phyloP scores from a whole-genome alignment of 371 early-diverging fungal species.

The Polyrhizophydium stewartii region DNA sequence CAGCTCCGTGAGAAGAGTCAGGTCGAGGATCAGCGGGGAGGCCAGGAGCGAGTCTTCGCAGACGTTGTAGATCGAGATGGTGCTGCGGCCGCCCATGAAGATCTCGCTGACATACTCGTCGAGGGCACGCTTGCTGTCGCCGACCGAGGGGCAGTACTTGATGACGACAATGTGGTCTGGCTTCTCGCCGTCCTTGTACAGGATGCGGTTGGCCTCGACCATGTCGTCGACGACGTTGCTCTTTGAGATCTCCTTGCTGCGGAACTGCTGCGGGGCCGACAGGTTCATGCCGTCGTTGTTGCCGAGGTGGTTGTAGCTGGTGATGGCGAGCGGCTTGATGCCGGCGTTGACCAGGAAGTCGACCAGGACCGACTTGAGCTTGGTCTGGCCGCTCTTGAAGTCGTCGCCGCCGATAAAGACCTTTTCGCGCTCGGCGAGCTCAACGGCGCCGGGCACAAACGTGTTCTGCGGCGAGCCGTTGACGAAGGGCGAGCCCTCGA shows the following conservation, averaged over 20 bases:
- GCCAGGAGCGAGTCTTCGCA: conserved; percentile 98
- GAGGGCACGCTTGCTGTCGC: conserved; percentile 95
- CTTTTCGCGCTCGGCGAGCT: conserved; percentile 80
- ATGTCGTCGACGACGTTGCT: conserved; percentile 96
- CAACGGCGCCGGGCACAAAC: conserved; percentile 89
- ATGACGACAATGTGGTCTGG: conserved; percentile 95
- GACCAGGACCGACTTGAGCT: conserved; percentile 95
- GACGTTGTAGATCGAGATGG: conserved; percentile 93
- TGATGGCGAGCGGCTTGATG: conserved; percentile 95
- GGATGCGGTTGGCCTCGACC: conserved; percentile 87
- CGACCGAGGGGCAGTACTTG: conserved; percentile 96
- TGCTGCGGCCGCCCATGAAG: conserved; percentile 96
- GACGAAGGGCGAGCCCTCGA: conserved; percentile 91
- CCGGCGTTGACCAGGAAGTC: conserved; percentile 97
- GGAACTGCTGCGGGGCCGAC: conserved; percentile 93
- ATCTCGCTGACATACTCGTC: conserved; percentile 97
- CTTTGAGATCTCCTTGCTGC: conserved; percentile 97
- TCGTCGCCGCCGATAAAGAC: conserved; percentile 96
- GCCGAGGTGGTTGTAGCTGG: conserved; percentile 97
- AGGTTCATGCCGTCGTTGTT: conserved; percentile 98
- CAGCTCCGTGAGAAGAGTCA: conserved; percentile 89
- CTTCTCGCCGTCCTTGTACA: conserved; percentile 78
- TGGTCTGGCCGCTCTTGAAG: conserved; percentile 98
- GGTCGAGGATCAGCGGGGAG: conserved; percentile 92
- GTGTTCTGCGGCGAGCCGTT: conserved; percentile 99